phyloP scores from a whole-genome alignment of 1,284 basidiomycete species.

The Tetrapyrgos nigripes region DNA sequence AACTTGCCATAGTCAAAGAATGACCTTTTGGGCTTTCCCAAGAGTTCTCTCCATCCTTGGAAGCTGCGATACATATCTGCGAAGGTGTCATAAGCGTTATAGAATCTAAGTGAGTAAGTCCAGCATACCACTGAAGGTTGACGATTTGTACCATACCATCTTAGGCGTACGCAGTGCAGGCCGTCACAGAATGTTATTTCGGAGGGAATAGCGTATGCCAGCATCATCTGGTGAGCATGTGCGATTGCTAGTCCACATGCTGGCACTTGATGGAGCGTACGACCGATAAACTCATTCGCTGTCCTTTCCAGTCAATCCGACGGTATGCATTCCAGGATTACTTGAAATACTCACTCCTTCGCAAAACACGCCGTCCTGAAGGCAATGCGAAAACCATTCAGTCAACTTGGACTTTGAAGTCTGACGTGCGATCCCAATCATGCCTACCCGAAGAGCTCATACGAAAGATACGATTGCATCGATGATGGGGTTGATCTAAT shows the following conservation, averaged over 20 bases:
- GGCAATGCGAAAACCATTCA: too few relatives aligned
- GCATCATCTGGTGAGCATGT: background rate
- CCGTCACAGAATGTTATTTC: background rate
- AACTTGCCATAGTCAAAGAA: background rate
- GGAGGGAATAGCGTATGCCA: background rate
- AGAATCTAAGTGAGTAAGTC: too few relatives aligned
- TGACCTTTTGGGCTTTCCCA: background rate
- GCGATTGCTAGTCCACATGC: background rate
- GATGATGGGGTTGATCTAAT: background rate
- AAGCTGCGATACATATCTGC: background rate
- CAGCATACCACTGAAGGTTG: background rate
- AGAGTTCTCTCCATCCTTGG: background rate
- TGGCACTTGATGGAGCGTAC: background rate
- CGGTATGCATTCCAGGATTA: background rate
- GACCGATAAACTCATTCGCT: background rate
- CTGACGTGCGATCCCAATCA: background rate
- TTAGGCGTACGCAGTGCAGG: too few relatives aligned
- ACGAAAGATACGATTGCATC: background rate
- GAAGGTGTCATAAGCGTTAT: background rate
- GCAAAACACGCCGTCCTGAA: background rate
- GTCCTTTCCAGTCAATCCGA: background rate
- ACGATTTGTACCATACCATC: background rate
- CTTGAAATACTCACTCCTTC: background rate
- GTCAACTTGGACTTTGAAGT: too few relatives aligned
- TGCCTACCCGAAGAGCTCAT: background rate